Conservation (phyloP, 2,329 filamentous ascomycete species). For the Chrysoporthe puriensis region DNA sequence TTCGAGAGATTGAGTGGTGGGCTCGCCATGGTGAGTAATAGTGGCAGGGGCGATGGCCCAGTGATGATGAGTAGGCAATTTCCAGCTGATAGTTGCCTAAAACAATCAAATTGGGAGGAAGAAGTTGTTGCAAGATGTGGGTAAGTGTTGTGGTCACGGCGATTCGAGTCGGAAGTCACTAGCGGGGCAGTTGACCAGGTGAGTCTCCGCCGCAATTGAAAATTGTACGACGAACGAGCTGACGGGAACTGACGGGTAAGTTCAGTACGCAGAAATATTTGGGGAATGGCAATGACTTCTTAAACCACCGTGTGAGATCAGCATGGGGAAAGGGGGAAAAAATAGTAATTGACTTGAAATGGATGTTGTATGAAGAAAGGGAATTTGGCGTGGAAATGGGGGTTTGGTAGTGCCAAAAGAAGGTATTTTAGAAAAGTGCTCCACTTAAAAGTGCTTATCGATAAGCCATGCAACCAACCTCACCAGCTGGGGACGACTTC, state of each 20-base stretch:
- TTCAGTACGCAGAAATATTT: not conserved
- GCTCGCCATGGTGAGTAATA: slow-evolving; percentile 14
- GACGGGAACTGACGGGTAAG: not conserved
- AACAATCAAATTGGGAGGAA: not conserved
- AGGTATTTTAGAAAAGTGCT: slow-evolving; percentile 8
- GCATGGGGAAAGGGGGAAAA: not conserved
- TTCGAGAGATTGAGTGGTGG: slow-evolving; percentile 5
- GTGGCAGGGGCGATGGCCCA: not conserved
- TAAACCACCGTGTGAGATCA: not conserved
- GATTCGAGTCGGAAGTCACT: not conserved
- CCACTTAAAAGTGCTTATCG: slow-evolving; percentile 26
- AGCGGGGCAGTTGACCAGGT: not conserved
- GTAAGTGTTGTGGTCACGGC: not conserved
- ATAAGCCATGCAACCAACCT: slow-evolving; percentile 8
- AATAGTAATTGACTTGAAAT: not conserved
- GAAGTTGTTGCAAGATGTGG: not conserved
- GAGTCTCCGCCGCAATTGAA: not conserved
- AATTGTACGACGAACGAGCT: not conserved
- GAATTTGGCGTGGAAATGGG: not conserved
- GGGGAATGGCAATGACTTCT: not conserved
- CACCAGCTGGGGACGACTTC: not conserved
- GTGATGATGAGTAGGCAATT: not conserved
- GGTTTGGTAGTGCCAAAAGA: not conserved
- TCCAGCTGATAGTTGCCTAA: not conserved
- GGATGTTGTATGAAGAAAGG: not conserved